A percentile compares a stretch with the other conserved stretches of the same genome.
Conservation (phyloP, 2,329 filamentous ascomycete species). For the Chaetoscypha palmicola region DNA sequence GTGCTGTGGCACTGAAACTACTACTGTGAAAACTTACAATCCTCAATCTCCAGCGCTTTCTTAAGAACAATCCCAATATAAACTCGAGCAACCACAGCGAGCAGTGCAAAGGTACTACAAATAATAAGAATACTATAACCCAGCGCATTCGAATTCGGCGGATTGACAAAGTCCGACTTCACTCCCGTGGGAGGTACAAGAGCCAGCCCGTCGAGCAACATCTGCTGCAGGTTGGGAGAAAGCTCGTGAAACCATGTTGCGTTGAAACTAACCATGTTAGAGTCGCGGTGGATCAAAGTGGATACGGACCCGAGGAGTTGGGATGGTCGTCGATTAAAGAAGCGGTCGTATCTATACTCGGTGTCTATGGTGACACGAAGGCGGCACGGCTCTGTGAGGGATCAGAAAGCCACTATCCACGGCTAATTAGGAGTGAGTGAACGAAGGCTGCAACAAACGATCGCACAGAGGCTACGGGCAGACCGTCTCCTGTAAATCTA, state of each 20-base stretch:
- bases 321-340: too few species aligned
- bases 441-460: too few species aligned
- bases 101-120: background rate
- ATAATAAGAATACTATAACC: background rate
- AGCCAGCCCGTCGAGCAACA: background rate
- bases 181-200: background rate
- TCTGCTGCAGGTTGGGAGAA: background rate
- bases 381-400: too few species aligned
- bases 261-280: conserved; percentile 8
- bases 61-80: background rate
- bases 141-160: background rate
- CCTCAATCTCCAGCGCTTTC: background rate
- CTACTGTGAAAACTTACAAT: background rate
- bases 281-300: background rate
- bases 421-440: too few species aligned
- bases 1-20: too few species aligned
- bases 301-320: too few species aligned
- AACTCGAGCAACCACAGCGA: background rate
- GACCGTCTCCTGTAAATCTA: too few species aligned
- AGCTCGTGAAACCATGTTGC: background rate
- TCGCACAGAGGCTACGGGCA: too few species aligned
- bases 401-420: too few species aligned
- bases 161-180: background rate
- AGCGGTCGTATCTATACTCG: too few species aligned
- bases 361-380: too few species aligned